Evolutionary conservation across 2,329 filamentous ascomycete genomes (phyloP).

Genomic region (Cercospora sesami): DNA sequence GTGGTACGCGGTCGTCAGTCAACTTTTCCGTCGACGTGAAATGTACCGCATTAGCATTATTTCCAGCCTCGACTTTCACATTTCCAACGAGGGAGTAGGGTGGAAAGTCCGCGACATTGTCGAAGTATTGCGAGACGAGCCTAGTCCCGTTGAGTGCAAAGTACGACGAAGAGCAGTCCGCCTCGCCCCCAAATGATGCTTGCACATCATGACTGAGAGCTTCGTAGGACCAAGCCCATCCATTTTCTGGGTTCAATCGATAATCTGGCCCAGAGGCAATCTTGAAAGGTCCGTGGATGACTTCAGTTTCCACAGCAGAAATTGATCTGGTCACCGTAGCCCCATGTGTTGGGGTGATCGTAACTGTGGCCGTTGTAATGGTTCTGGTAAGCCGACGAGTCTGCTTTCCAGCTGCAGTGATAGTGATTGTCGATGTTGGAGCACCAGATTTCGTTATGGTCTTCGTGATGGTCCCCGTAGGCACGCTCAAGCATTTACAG

Average conservation of each 20-base stretch:
- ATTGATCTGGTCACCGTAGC: neutral
- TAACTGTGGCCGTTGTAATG: constrained; percentile 1
- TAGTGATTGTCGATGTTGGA: constrained; percentile 2
- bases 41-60: neutral
- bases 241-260: neutral
- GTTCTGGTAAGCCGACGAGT: constrained; percentile 8
- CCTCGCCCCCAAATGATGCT: neutral
- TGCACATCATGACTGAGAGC: neutral
- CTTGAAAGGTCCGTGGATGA: constrained; percentile 7
- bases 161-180: constrained; percentile 2
- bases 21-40: neutral
- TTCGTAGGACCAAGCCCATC: constrained; percentile 1
- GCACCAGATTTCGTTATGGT: neutral
- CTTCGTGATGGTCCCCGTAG: neutral
- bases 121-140: constrained; percentile 4
- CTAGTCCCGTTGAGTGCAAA: constrained; percentile 8
- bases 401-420: neutral
- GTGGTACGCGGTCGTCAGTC: neutral
- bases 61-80: neutral
- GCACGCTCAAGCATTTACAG: constrained; percentile 2
- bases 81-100: constrained; percentile 17
- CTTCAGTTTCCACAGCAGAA: constrained; percentile 1
- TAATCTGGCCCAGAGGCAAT: constrained; percentile 5
- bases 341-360: neutral
- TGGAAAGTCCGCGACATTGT: neutral